phyloP scores from a whole-genome alignment of 352 stramenopile species.

The Pythium inflatum region DNA sequence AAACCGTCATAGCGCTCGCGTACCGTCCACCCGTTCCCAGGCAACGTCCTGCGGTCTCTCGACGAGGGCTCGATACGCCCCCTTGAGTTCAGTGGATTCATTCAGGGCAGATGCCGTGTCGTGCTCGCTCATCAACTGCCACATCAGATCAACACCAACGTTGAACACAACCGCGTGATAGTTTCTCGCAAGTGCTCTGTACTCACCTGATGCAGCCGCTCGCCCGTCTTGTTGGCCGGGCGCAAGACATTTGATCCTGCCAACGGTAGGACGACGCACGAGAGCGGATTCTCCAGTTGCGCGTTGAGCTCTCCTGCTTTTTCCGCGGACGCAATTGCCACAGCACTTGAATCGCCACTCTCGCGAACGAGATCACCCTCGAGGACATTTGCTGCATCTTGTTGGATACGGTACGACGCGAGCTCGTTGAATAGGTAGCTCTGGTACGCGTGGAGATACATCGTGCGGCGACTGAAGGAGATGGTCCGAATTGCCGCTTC shows the following conservation, averaged over 20 bases:
- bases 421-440: slow-evolving; percentile 77
- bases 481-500: slow-evolving; percentile 59
- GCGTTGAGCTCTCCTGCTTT: slow-evolving; percentile 51
- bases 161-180: too few species aligned
- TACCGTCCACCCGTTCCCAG: slow-evolving; percentile 37
- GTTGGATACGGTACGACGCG: slow-evolving; percentile 51
- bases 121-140: slow-evolving; percentile 55
- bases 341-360: slow-evolving; percentile 7
- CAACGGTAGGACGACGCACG: slow-evolving; percentile 59
- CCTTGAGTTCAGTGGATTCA: slow-evolving; percentile 54
- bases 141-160: too few species aligned
- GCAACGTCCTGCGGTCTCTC: slow-evolving; percentile 46
- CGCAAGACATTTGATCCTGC: slow-evolving; percentile 55
- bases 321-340: slow-evolving; percentile 42
- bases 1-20: too few species aligned
- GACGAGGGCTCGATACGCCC: slow-evolving; percentile 61
- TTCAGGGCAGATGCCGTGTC: slow-evolving; percentile 45
- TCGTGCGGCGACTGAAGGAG: slow-evolving; percentile 59
- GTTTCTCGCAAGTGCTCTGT: too few species aligned
- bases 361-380: slow-evolving; percentile 58
- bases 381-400: slow-evolving; percentile 45
- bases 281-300: slow-evolving; percentile 32
- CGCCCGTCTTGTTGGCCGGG: slow-evolving; percentile 50
- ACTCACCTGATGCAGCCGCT: slow-evolving; percentile 42
- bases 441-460: slow-evolving; percentile 83